These are phyloP conservation scores for Cerrena zonata DNA, from an alignment of 1,284 basidiomycete genomes.

Conservation along the genomic window DNA sequence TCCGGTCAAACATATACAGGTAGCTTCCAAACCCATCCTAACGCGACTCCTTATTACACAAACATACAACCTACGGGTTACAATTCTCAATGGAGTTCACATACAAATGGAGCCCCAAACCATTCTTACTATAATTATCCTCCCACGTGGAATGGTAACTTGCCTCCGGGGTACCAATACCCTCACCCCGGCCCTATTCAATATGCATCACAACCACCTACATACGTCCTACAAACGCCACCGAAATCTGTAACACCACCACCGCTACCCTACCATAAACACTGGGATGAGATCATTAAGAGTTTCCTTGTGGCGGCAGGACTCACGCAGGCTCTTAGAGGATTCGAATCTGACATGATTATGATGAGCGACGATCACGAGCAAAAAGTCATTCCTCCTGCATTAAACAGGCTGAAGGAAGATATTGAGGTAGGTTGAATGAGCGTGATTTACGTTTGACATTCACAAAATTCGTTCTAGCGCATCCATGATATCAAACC, in stretches of 20 bases:
- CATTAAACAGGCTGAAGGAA: constrained; percentile 47
- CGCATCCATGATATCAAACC: neutral
- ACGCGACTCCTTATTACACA: neutral
- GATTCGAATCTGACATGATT: constrained; percentile 66
- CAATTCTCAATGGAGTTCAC: neutral
- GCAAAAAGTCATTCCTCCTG: constrained; percentile 44
- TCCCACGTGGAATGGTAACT: constrained; percentile 23
- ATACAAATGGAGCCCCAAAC: neutral
- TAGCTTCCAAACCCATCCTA: neutral
- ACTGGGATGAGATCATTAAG: constrained; percentile 60
- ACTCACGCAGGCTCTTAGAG: constrained; percentile 53
- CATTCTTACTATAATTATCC: constrained; percentile 25
- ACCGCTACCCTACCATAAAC: constrained; percentile 39
- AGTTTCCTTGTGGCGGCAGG: constrained; percentile 52
- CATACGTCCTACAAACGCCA: neutral
- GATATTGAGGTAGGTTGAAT: constrained; percentile 43
- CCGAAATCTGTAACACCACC: constrained; percentile 20
- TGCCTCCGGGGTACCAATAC: constrained; percentile 17
- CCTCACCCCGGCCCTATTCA: constrained; percentile 6
- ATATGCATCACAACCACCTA: neutral
- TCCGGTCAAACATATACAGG: neutral
- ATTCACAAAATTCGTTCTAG: neutral
- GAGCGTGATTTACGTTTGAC: neutral
- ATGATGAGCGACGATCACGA: constrained; percentile 66
- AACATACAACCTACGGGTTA: neutral